These are phyloP conservation scores for Aspergillus viridinutans DNA, from an alignment of 2,329 filamentous ascomycete species.

Conservation along the genomic window DNA sequence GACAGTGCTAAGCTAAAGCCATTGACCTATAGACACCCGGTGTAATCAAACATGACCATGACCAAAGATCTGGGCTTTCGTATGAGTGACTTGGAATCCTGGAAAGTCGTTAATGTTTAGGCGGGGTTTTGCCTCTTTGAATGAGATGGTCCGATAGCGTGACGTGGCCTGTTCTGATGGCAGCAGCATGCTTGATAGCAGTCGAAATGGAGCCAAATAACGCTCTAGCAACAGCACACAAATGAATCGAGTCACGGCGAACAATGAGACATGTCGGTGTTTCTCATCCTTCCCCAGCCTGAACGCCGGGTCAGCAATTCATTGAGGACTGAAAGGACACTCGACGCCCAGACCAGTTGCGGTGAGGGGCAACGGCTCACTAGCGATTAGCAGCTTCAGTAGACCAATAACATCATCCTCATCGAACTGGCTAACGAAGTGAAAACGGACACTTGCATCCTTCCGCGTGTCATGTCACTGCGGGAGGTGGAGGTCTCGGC, in stretches of 20 bases:
- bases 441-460: background rate
- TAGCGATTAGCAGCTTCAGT: background rate
- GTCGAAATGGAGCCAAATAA: background rate
- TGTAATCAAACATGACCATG: background rate
- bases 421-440: background rate
- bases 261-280: no score
- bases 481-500: no score
- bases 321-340: no score
- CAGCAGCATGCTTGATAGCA: background rate
- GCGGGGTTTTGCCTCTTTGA: background rate
- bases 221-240: no score
- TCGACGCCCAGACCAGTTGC: background rate
- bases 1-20: background rate
- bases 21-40: background rate
- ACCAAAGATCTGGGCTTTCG: background rate
- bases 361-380: background rate
- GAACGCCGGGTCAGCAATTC: no score
- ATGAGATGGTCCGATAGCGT: background rate
- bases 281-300: background rate
- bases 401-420: background rate
- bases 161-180: background rate
- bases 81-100: background rate
- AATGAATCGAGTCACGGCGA: no score
- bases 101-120: background rate
- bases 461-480: background rate